Conservation (phyloP, 2,329 filamentous ascomycete species). For the Hypoxylon sp. region DNA sequence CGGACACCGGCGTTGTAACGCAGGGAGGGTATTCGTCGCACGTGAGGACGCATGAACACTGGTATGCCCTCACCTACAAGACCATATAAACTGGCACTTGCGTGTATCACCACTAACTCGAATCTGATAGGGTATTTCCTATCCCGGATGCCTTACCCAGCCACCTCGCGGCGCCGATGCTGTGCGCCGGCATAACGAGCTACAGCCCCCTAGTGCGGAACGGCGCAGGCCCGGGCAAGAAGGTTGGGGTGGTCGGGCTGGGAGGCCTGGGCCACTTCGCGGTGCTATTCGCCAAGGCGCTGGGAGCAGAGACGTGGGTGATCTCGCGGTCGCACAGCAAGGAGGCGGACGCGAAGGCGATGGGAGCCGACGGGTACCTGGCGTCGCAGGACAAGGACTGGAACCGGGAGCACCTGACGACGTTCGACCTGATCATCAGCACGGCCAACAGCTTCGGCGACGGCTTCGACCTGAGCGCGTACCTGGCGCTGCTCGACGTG, state of each 20-base stretch:
- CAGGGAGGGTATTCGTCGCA: constrained; percentile 70
- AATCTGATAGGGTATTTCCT: constrained; percentile 62
- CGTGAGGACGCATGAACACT: constrained; percentile 80
- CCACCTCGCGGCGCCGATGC: constrained; percentile 75
- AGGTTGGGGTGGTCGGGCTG: constrained; percentile 77
- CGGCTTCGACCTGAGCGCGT: constrained; percentile 72
- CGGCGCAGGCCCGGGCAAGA: constrained; percentile 78
- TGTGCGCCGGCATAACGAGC: constrained; percentile 84
- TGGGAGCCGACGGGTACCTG: constrained; percentile 69
- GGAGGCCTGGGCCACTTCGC: constrained; percentile 77
- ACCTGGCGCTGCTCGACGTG: constrained; percentile 81
- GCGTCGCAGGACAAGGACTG: constrained; percentile 65
- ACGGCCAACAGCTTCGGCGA: constrained; percentile 73
- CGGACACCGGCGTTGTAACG: constrained; percentile 68
- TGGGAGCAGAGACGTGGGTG: constrained; percentile 68
- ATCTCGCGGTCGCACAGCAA: constrained; percentile 68
- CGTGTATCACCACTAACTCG: constrained; percentile 5
- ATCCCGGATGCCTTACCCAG: constrained; percentile 76
- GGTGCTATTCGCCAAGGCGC: constrained; percentile 72
- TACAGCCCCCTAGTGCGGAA: constrained; percentile 81
- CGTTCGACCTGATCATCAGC: constrained; percentile 80
- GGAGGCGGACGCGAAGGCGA: constrained; percentile 64
- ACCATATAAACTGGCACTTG: not conserved
- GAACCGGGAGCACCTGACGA: constrained; percentile 64
- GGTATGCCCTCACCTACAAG: constrained; percentile 48